A percentile compares a stretch with the other conserved stretches of the same genome.
Evolutionary conservation across 371 early-diverging fungal species (phyloP).

Genomic region (Haplosporangium sp.): DNA sequence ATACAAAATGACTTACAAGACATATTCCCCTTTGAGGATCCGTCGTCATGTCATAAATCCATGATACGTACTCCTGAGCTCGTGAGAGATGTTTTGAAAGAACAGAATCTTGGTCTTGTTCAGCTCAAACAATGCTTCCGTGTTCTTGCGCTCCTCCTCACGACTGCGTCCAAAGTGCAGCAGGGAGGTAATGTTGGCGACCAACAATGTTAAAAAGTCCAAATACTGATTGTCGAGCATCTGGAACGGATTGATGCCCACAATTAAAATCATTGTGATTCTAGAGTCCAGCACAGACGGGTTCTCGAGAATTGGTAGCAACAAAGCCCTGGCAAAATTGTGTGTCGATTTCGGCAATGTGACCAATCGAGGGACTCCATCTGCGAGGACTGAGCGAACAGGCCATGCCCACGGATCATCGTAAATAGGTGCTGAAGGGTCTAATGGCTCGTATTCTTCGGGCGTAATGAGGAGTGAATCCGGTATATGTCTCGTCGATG

Average conservation of each 20-base stretch:
- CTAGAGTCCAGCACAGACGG: constrained; percentile 31
- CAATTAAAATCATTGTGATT: constrained; percentile 50
- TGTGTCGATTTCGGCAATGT: constrained; percentile 47
- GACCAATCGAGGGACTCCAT: constrained; percentile 36
- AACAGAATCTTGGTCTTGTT: constrained; percentile 58
- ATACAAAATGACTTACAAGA: not conserved
- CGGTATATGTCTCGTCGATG: constrained; percentile 50
- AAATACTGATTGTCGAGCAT: constrained; percentile 51
- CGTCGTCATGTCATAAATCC: too few relatives aligned
- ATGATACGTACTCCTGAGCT: constrained; percentile 44
- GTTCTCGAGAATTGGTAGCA: constrained; percentile 49
- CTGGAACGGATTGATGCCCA: constrained; percentile 49
- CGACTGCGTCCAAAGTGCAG: constrained; percentile 46
- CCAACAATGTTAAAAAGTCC: constrained; percentile 53
- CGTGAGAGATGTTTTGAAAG: constrained; percentile 56
- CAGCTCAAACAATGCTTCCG: constrained; percentile 53
- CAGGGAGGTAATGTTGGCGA: constrained; percentile 43
- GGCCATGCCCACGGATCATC: constrained; percentile 55
- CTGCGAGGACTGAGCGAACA: constrained; percentile 35
- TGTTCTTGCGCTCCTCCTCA: constrained; percentile 56
- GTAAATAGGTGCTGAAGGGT: constrained; percentile 18
- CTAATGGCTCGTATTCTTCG: constrained; percentile 48
- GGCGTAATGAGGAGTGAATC: constrained; percentile 50
- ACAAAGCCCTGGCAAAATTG: constrained; percentile 43
- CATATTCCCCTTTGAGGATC: too few relatives aligned